Evolutionary conservation across 2,329 filamentous ascomycete species (phyloP), one percentile per base, ranked within the genome.

Genomic region (Fusarium tricinctum): DNA sequence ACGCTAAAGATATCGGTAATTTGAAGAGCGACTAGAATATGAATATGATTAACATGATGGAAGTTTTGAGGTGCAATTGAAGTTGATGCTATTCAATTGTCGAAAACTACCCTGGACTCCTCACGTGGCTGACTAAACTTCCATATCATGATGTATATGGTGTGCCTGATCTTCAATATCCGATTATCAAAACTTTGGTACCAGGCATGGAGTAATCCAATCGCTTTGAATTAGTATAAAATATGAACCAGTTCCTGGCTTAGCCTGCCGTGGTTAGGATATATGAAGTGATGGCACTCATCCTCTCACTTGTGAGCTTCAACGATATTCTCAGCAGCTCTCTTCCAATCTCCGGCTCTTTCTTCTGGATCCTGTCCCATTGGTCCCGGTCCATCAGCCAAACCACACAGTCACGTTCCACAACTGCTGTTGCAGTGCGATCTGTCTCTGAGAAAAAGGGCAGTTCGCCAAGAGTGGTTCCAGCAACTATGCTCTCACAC

Each of bases 391-490:
- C 90, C 81, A 99, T 86, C 65, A 91, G 80, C 96, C 96, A 99
- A 8, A 91, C 88, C 1, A 96, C 88, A 65, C 91, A 92, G 71
- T 95, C 90, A 54, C 90, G 86, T 77, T 98, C 94, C 3, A 93
- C 93, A 43, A 90, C 85, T 13, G 97, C 94, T 0, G 92, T 97
- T 3, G 94, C 94, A 6, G 94, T 98, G 19, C 96, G 87, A 52
- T 88, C 85, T 2, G 95, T 98, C 74, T 97, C 92, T 4, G 91
- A 93, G 81, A 99, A 99, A 82, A 99, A 99, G 0, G 96, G 96
- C 53, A 99, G 80, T 81, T 99, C 96, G 35, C 96, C 96, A 73
- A 95, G 98, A 0, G 96, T 97, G 2, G 96, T 96, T 17, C 96
- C 96, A 0, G 94, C 92, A 2, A 97, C 91, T 55, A 98, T 97